Base-by-base conservation (phyloP, 257 asterid genomes). In the Nicotiana undulata region DNA sequence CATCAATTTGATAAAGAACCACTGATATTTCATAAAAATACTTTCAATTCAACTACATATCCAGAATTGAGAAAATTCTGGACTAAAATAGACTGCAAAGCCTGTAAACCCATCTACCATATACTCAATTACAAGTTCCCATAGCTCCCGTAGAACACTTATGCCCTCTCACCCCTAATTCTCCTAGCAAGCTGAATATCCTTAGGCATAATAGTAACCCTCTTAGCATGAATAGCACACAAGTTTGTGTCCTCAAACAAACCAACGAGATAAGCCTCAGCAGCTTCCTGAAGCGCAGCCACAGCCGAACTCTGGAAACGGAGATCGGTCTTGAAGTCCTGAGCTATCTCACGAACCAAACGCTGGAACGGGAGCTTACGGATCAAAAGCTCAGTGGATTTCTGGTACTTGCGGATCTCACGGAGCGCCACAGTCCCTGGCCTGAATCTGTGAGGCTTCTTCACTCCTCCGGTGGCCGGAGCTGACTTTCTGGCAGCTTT, bases 401-500 rank as follows among this genome's bases (percentile, higher is more conserved):
- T 82, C 72, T 84, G 89, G 70, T 86, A 86, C 82, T 86, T 86
- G 9, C 87, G 81, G 79, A 86, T 86, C 70, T 86, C 87, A 2
- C 87, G 82, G 9, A 86, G 87, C 5, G 89, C 89, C 0, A 86
- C 89, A 0, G 87, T 86, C 4, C 87, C 87, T 4, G 87, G 89
- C 34, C 87, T 82, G 79, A 81, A 86, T 9, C 89, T 65, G 56
- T 86, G 85, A 4, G 89, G 87, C 78, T 86, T 86, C 85, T 86
- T 86, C 74, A 85, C 89, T 55, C 87, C 89, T 17, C 89, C 85
- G 5, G 85, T 86, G 0, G 89, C 87, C 7, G 87, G 87, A 37
- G 89, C 89, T 6, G 89, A 86, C 76, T 86, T 86, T 34, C 89
- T 84, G 1, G 89, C 89, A 0, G 87, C 86, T 78, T 86, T 86